Percentiles rank a stretch among this genome's conserved stretches.
These are phyloP conservation scores for Elsinoe perseae DNA, from an alignment of 2,329 filamentous ascomycete species.

Conservation along the genomic window DNA sequence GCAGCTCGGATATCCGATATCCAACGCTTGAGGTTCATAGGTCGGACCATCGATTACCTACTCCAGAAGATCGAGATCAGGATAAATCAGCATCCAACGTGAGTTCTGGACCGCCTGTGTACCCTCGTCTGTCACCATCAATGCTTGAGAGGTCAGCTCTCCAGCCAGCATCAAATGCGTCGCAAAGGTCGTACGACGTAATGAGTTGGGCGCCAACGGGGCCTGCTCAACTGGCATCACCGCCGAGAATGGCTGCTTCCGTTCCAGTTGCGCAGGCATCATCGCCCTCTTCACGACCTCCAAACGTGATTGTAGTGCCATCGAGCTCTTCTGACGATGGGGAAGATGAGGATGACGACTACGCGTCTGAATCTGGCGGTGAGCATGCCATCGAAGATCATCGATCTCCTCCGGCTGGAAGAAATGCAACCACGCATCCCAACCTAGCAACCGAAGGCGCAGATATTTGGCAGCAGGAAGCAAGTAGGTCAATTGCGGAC, in stretches of 20 bases:
- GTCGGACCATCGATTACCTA: slow-evolving; percentile 19
- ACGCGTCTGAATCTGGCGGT: slow-evolving; percentile 20
- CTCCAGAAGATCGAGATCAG: slow-evolving; percentile 16
- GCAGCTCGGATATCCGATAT: slow-evolving; percentile 10
- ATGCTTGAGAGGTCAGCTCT: neutral
- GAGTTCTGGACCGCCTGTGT: slow-evolving; percentile 11
- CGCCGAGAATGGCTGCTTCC: slow-evolving; percentile 6
- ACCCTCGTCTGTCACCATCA: slow-evolving; percentile 9
- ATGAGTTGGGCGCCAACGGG: slow-evolving; percentile 25
- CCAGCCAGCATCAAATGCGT: neutral
- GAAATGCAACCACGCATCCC: neutral
- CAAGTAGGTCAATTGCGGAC: slow-evolving; percentile 32
- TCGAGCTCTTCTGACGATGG: slow-evolving; percentile 1
- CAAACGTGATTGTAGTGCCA: slow-evolving; percentile 18
- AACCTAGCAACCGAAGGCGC: slow-evolving; percentile 18
- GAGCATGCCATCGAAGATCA: slow-evolving; percentile 16
- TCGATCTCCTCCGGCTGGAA: neutral
- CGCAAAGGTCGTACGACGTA: slow-evolving; percentile 19
- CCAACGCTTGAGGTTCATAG: neutral
- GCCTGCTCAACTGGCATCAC: neutral
- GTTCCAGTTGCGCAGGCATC: neutral
- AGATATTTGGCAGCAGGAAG: slow-evolving; percentile 44
- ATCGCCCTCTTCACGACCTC: neutral
- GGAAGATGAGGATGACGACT: slow-evolving; percentile 17
- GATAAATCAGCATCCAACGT: slow-evolving; percentile 2